Conservation (phyloP, 768 basidiomycete genomes). For the Rhodotorula diobovata region DNA sequence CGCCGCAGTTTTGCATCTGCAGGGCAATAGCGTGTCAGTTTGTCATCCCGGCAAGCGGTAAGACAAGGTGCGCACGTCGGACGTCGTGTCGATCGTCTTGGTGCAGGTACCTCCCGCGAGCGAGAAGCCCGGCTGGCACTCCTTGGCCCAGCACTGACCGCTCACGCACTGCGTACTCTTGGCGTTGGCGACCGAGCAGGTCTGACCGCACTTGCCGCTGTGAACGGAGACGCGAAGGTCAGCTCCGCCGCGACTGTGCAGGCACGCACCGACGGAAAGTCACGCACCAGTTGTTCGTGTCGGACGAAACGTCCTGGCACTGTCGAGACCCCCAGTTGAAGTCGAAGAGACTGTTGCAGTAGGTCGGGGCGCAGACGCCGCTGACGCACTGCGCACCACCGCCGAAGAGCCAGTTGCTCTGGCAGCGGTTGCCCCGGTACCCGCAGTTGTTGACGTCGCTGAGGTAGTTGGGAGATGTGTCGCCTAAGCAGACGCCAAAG, state of each 20-base stretch:
- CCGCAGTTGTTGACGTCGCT: slow-evolving; percentile 37
- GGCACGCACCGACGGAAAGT: neutral
- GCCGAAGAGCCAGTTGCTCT: slow-evolving; percentile 3
- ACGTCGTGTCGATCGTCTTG: slow-evolving; percentile 23
- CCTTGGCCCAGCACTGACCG: slow-evolving; percentile 17
- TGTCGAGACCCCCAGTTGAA: slow-evolving; percentile 18
- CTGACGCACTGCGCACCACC: slow-evolving; percentile 18
- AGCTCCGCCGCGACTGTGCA: neutral
- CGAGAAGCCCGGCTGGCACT: slow-evolving; percentile 27
- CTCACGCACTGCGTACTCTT: slow-evolving; percentile 1
- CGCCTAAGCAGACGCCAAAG: slow-evolving; percentile 18
- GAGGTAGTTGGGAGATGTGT: neutral
- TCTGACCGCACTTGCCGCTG: slow-evolving; percentile 31
- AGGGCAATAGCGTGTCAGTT: neutral
- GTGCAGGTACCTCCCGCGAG: slow-evolving; percentile 22
- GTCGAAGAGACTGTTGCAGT: slow-evolving; percentile 24
- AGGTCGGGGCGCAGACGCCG: slow-evolving; percentile 17
- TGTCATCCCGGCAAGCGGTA: neutral
- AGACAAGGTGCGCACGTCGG: slow-evolving; percentile 10
- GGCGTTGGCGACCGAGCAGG: slow-evolving; percentile 21
- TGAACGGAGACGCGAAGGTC: too few relatives aligned
- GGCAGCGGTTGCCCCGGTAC: neutral
- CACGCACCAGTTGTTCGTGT: slow-evolving; percentile 29
- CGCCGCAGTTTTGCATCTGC: slow-evolving; percentile 33
- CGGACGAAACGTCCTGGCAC: slow-evolving; percentile 29